Conservation (phyloP, 2,329 filamentous ascomycete genomes). For the Penicillium sp. region DNA sequence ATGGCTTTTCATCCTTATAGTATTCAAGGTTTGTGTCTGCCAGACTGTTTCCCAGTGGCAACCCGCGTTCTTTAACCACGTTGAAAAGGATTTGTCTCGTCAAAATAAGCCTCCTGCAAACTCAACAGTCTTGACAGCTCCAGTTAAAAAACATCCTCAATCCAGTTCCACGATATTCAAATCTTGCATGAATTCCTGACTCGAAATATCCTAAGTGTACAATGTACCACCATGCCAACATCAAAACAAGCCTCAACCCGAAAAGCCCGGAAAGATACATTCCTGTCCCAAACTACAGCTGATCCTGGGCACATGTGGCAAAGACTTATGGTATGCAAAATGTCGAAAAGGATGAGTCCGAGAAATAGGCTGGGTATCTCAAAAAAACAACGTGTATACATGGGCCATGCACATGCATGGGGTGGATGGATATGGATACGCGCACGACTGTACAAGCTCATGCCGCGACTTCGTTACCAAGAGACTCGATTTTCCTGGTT, state of each 20-base stretch:
- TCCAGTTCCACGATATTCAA: no score
- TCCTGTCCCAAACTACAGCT: neutral
- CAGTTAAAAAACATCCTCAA: no score
- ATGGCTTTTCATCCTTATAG: no score
- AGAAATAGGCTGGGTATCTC: conserved; percentile 15
- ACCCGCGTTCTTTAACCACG: no score
- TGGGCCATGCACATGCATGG: conserved; percentile 3
- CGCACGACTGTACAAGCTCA: conserved; percentile 9
- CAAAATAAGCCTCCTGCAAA: no score
- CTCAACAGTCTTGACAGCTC: no score
- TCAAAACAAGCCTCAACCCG: neutral
- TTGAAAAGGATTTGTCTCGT: no score
- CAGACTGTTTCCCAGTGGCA: no score
- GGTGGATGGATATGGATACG: neutral
- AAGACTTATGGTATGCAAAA: no score
- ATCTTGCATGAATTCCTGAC: neutral
- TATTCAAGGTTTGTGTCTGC: no score
- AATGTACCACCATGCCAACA: neutral
- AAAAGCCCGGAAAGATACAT: neutral
- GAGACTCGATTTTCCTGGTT: conserved; percentile 31
- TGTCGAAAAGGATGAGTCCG: neutral
- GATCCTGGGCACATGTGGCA: no score
- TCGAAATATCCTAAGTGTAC: neutral
- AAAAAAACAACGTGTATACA: conserved; percentile 12
- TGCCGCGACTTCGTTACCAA: conserved; percentile 20